A percentile compares a stretch with the other conserved stretches of the same genome.
Conservation (phyloP, 495 filamentous ascomycete species). For the Penicillium pancosmium region DNA sequence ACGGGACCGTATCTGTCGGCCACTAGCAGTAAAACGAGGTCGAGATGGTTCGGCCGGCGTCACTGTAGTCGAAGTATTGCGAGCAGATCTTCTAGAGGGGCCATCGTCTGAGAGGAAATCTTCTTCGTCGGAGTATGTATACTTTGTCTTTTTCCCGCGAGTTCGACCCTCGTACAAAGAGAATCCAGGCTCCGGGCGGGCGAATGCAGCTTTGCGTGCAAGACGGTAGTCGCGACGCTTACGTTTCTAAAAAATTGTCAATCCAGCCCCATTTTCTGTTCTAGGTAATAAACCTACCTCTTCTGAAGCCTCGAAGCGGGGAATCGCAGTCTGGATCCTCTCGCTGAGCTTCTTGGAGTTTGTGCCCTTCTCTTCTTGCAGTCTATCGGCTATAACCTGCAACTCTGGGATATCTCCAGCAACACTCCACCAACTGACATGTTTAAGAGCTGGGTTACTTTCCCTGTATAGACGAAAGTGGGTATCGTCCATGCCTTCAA, state of each 20-base stretch:
- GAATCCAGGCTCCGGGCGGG: slow-evolving; percentile 84
- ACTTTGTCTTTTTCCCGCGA: slow-evolving; percentile 91
- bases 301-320: slow-evolving; percentile 93
- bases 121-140: slow-evolving; percentile 93
- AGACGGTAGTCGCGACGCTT: slow-evolving; percentile 89
- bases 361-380: slow-evolving; percentile 76
- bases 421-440: slow-evolving; percentile 87
- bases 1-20: slow-evolving; percentile 78
- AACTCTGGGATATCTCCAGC: slow-evolving; percentile 91
- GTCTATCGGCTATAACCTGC: slow-evolving; percentile 68
- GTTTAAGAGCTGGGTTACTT: slow-evolving; percentile 77
- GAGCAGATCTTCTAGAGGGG: slow-evolving; percentile 67
- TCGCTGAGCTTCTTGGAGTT: slow-evolving; percentile 76
- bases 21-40: slow-evolving; percentile 89
- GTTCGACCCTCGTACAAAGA: slow-evolving; percentile 96
- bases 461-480: slow-evolving; percentile 93
- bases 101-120: slow-evolving; percentile 74
- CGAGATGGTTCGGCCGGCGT: slow-evolving; percentile 69
- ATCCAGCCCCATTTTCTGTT: slow-evolving; percentile 7
- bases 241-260: slow-evolving; percentile 68
- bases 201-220: slow-evolving; percentile 82
- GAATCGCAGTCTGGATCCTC: slow-evolving; percentile 77
- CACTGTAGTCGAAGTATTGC: slow-evolving; percentile 66
- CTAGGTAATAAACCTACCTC: slow-evolving; percentile 58
- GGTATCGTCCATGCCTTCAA: slow-evolving; percentile 94